phyloP scores from a whole-genome alignment of 192 early-diverging fungal genomes.

The Podila epicladia region DNA sequence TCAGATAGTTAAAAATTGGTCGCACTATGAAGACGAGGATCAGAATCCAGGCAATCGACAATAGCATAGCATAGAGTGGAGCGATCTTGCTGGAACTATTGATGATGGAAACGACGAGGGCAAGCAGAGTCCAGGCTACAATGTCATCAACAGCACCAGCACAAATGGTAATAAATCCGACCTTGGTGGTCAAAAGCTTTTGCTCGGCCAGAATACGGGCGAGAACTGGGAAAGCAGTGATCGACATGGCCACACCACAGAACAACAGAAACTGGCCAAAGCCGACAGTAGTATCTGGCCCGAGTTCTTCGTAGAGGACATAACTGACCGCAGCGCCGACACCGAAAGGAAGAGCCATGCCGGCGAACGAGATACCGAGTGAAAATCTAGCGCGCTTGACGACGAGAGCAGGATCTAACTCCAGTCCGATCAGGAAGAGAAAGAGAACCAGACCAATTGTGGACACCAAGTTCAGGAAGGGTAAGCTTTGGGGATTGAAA shows the following conservation, averaged over 20 bases:
- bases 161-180: slow-evolving; percentile 85
- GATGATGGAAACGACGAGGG: slow-evolving; percentile 87
- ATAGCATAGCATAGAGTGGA: slow-evolving; percentile 86
- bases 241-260: slow-evolving; percentile 48
- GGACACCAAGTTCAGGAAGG: slow-evolving; percentile 78
- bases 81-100: slow-evolving; percentile 75
- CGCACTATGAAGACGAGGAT: slow-evolving; percentile 74
- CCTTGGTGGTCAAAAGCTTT: slow-evolving; percentile 80
- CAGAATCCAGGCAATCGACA: slow-evolving; percentile 72
- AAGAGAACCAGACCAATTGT: slow-evolving; percentile 90
- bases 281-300: slow-evolving; percentile 24
- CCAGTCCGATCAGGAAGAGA: slow-evolving; percentile 88
- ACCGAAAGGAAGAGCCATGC: slow-evolving; percentile 86
- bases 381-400: slow-evolving; percentile 60
- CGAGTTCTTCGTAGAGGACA: slow-evolving; percentile 50
- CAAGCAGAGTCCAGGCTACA: slow-evolving; percentile 83
- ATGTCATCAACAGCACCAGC: slow-evolving; percentile 90
- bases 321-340: slow-evolving; percentile 53
- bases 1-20: slow-evolving; percentile 68
- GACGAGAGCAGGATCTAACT: slow-evolving; percentile 77
- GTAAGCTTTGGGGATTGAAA: slow-evolving; percentile 77
- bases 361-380: slow-evolving; percentile 77
- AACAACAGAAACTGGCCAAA: slow-evolving; percentile 49
- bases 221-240: slow-evolving; percentile 87
- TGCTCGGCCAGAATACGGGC: slow-evolving; percentile 93